These are phyloP conservation scores for Plasmodium relictum DNA, from an alignment of 169 alveolate species.

Conservation along the genomic window DNA sequence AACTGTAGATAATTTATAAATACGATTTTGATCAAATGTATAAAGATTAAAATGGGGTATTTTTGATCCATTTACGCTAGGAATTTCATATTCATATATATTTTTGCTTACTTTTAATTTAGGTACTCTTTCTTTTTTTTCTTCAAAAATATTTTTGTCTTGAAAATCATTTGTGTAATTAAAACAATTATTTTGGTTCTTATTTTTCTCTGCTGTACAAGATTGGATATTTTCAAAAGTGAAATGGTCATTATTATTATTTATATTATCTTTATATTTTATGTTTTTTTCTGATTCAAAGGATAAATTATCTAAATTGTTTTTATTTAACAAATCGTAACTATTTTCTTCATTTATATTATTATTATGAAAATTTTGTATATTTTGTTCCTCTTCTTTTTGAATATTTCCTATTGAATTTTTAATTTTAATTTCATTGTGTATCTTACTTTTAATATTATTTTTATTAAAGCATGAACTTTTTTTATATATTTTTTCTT, in stretches of 20 bases:
- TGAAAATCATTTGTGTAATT: background rate
- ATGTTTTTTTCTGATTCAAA: background rate
- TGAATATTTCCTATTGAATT: background rate
- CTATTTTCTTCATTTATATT: background rate
- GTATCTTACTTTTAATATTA: background rate
- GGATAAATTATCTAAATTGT: background rate
- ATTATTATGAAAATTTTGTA: no score
- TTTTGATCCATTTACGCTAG: slow-evolving; percentile 55
- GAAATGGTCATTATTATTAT: background rate
- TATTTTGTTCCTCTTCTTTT: background rate
- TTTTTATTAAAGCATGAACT: background rate
- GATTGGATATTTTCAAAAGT: no score
- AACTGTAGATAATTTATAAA: slow-evolving; percentile 68
- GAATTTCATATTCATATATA: slow-evolving; percentile 48
- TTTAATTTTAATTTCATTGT: background rate
- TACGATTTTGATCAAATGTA: slow-evolving; percentile 29
- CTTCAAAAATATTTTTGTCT: slow-evolving; percentile 13
- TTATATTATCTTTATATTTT: background rate
- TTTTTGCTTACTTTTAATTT: slow-evolving; percentile 62
- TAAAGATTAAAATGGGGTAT: slow-evolving; percentile 75
- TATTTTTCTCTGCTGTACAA: background rate
- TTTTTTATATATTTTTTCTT: background rate
- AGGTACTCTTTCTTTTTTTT: slow-evolving; percentile 53
- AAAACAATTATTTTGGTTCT: background rate
- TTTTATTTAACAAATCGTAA: background rate